Evolutionary conservation across 2,329 filamentous ascomycete genomes (phyloP), one percentile per base, ranked within the genome.

Genomic region (Orbilia oligospora): DNA sequence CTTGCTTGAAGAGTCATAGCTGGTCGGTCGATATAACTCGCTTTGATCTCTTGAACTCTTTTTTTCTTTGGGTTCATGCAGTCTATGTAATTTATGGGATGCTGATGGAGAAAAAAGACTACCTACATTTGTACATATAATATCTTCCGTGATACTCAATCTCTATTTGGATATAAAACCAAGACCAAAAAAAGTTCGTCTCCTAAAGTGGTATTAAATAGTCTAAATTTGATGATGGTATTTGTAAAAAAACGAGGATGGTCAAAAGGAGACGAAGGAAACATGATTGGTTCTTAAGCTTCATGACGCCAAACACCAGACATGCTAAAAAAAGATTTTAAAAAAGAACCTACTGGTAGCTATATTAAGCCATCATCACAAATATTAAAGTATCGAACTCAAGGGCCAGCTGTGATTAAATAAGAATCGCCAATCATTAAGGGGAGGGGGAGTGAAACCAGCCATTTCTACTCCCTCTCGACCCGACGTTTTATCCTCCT

Each of bases 71-170:
- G n/a, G n/a, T n/a, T n/a, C n/a, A n/a, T n/a, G n/a, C n/a, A n/a
- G n/a, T n/a, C n/a, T n/a, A n/a, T 36, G 44, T 51, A 51, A 53
- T 66, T 9, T 41, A 36, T n/a, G 30, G 16, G 16, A 27, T 55
- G 24, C 14, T 49, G 8, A 30, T 30, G 33, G 33, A 36, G 33
- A 36, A 41, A 41, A 22, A 44, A 5, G 24, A 22, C 22, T 14
- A 20, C 22, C n/a, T 63, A 24, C 55, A 22, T 53, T n/a, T 75
- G 71, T 75, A 75, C 56, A 61, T 69, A 75, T 69, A 75, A 51
- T 51, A 51, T 24, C 22, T 68, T 51, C 18, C 67, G 61, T 63
- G 51, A 20, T 16, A 68, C 33, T 44, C 41, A 49, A 53, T 27
- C 53, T 49, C 53, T 67, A 30, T 51, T 38, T 12, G 33, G 22